Conservation (phyloP, 139 green algal genomes). For the Axilococcus clingmanii region DNA sequence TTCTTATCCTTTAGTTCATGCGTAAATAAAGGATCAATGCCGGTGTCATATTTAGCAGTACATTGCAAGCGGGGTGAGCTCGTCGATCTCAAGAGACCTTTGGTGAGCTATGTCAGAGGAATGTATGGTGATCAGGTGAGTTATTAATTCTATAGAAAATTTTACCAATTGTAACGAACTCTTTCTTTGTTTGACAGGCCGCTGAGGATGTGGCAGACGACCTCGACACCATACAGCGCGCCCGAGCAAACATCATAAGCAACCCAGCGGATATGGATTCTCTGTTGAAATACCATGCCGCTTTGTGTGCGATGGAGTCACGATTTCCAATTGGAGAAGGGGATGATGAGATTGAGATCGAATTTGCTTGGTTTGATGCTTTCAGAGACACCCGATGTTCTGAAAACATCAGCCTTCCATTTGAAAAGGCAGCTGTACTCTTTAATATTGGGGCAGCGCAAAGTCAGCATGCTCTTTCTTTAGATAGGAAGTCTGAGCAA, state of each 20-base stretch:
- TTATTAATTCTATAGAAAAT: not conserved
- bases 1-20: too few species aligned
- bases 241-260: not conserved
- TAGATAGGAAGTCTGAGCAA: constrained; percentile 50
- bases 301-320: constrained; percentile 71
- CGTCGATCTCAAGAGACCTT: constrained; percentile 54
- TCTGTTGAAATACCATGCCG: constrained; percentile 71
- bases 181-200: constrained; percentile 11
- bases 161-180: not conserved
- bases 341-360: constrained; percentile 45
- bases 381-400: constrained; percentile 56
- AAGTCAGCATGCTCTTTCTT: constrained; percentile 60
- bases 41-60: constrained; percentile 64
- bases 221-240: constrained; percentile 31
- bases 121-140: constrained; percentile 44
- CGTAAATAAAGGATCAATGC: too few species aligned
- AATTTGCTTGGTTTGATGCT: constrained; percentile 67
- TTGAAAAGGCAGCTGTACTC: constrained; percentile 83
- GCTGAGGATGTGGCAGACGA: constrained; percentile 57
- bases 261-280: constrained; percentile 25
- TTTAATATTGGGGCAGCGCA: constrained; percentile 84
- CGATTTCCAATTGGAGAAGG: constrained; percentile 83
- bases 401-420: constrained; percentile 75
- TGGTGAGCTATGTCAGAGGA: constrained; percentile 48
- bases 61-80: constrained; percentile 67